Conservation (phyloP, 2,329 filamentous ascomycete genomes). For the Helminthosporium solani region DNA sequence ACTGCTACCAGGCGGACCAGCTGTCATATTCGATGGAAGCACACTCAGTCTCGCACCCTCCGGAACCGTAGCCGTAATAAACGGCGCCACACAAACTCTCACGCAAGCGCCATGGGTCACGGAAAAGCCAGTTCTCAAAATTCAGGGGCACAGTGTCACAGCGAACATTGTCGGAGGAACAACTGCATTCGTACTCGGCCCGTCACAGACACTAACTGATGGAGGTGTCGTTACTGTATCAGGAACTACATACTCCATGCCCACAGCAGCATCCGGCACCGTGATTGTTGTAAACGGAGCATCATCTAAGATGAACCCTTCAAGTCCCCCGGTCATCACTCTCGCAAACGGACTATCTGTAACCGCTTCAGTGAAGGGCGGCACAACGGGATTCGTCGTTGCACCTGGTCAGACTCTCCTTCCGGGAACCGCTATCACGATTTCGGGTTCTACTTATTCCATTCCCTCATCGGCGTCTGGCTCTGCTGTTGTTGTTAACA, state of each 20-base stretch:
- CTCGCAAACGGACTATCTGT: conserved; percentile 10
- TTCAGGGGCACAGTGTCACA: conserved; percentile 4
- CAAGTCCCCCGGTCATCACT: not conserved
- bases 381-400: conserved; percentile 22
- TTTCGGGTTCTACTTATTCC: conserved; percentile 32
- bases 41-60: conserved; percentile 38
- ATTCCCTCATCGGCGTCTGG: conserved; percentile 27
- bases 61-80: conserved; percentile 40
- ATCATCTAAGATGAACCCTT: not conserved
- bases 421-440: conserved; percentile 26
- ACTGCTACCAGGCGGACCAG: conserved; percentile 36
- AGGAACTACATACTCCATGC: conserved; percentile 8
- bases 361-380: conserved; percentile 24
- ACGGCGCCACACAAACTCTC: conserved; percentile 34
- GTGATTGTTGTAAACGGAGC: conserved; percentile 9
- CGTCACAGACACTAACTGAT: conserved; percentile 3
- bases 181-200: conserved; percentile 5
- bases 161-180: conserved; percentile 2
- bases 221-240: conserved; percentile 8
- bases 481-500: conserved; percentile 35
- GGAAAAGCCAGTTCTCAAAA: conserved; percentile 11
- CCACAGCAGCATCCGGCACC: conserved; percentile 2
- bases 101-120: conserved; percentile 18
- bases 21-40: conserved; percentile 40
- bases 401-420: conserved; percentile 27